phyloP scores from a whole-genome alignment of 441 rosid species.

The Croton laevigatus region DNA sequence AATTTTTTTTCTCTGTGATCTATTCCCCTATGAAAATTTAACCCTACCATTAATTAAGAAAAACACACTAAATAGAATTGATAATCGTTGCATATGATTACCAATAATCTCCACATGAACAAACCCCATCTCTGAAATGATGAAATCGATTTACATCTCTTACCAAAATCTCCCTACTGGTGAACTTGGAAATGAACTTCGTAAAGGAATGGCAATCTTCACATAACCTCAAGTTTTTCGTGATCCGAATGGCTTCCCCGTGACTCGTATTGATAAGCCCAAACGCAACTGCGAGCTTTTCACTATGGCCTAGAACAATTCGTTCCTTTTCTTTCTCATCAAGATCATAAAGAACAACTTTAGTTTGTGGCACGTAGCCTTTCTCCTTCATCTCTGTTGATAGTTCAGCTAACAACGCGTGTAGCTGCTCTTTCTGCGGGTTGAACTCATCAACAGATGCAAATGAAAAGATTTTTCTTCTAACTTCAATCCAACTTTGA shows the following conservation, averaged over 20 bases:
- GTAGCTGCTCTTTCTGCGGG: conserved; percentile 62
- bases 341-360: conserved; percentile 78
- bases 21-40: too few relatives aligned
- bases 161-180: conserved; percentile 68
- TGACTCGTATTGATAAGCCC: conserved; percentile 64
- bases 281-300: conserved; percentile 81
- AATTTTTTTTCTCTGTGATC: too few relatives aligned
- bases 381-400: conserved; percentile 75
- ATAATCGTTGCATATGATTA: neutral
- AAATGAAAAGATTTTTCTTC: conserved; percentile 55
- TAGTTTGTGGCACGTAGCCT: conserved; percentile 73
- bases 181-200: conserved; percentile 68
- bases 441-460: conserved; percentile 67
- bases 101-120: conserved; percentile 92
- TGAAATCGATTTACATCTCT: conserved; percentile 85
- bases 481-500: conserved; percentile 46
- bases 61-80: too few relatives aligned
- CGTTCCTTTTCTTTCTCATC: conserved; percentile 68
- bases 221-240: conserved; percentile 80
- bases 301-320: conserved; percentile 79
- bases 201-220: conserved; percentile 86
- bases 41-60: too few relatives aligned
- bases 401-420: conserved; percentile 56
- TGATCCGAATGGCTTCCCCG: conserved; percentile 69
- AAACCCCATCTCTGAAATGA: conserved; percentile 66